phyloP scores from a whole-genome alignment of 2,329 filamentous ascomycete genomes.

The Stagonosporopsis vannaccii region DNA sequence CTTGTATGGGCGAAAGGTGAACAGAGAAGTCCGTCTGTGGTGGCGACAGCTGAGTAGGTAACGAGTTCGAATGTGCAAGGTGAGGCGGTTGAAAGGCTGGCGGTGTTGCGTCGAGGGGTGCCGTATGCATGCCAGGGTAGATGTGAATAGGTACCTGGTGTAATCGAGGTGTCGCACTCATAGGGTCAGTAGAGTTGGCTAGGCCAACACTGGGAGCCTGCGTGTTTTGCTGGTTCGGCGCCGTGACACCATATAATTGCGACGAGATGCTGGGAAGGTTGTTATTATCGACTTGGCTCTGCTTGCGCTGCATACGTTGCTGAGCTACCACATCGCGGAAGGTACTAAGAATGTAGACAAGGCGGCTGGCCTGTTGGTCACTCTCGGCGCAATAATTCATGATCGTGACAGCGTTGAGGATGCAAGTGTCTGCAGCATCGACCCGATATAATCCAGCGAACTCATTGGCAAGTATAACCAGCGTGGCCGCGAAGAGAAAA shows the following conservation, averaged over 20 bases:
- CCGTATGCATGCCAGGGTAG: conserved; percentile 46
- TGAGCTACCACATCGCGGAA: conserved; percentile 49
- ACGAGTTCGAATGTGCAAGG: conserved; percentile 3
- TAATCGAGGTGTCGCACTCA: conserved; percentile 31
- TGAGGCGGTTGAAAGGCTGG: conserved; percentile 15
- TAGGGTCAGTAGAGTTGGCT: conserved; percentile 20
- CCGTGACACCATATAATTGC: conserved; percentile 40
- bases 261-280: conserved; percentile 44
- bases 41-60: conserved; percentile 16
- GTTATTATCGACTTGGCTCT: conserved; percentile 30
- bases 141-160: conserved; percentile 48
- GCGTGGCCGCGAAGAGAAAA: conserved; percentile 52
- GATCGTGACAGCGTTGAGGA: conserved; percentile 49
- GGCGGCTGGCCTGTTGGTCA: conserved; percentile 50
- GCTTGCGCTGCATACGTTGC: conserved; percentile 39
- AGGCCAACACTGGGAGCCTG: conserved; percentile 3
- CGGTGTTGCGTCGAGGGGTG: conserved; percentile 28
- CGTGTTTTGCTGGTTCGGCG: conserved; percentile 19
- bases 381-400: conserved; percentile 52
- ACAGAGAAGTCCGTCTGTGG: conserved; percentile 34
- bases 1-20: conserved; percentile 42
- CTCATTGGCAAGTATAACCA: conserved; percentile 52
- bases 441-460: conserved; percentile 48
- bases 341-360: conserved; percentile 48
- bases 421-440: conserved; percentile 46